phyloP scores from a whole-genome alignment of 441 rosid genomes.

The Brassica hybrid region DNA sequence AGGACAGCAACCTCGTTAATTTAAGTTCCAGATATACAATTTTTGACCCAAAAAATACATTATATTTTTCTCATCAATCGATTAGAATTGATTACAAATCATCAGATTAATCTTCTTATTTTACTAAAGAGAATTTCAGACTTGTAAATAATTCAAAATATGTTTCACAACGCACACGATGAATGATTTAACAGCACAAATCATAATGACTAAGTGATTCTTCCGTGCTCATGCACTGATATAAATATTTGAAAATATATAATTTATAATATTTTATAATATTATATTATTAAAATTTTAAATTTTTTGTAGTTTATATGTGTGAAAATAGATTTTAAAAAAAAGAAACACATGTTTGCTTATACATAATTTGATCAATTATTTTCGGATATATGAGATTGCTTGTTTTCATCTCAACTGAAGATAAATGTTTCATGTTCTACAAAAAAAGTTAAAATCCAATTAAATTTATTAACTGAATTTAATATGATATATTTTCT shows the following conservation, averaged over 20 bases:
- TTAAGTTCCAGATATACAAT: neutral
- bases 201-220: neutral
- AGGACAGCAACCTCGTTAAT: constrained; percentile 7
- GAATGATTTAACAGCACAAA: neutral
- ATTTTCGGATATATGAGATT: neutral
- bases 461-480: too few relatives aligned
- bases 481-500: neutral
- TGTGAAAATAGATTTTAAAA: too few relatives aligned
- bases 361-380: neutral
- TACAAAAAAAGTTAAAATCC: too few relatives aligned
- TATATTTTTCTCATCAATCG: neutral
- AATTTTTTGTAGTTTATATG: too few relatives aligned
- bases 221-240: neutral
- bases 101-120: neutral
- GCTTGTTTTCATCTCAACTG: neutral
- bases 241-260: too few relatives aligned
- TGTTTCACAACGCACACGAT: neutral
- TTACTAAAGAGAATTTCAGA: neutral
- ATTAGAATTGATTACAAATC: neutral
- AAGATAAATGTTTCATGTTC: neutral
- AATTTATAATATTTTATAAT: too few relatives aligned
- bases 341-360: neutral
- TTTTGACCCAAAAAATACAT: too few relatives aligned
- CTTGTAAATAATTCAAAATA: neutral
- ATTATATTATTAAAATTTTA: too few relatives aligned